Conservation (phyloP, 2,329 filamentous ascomycete species). For the Dryadomyces quercivorus region DNA sequence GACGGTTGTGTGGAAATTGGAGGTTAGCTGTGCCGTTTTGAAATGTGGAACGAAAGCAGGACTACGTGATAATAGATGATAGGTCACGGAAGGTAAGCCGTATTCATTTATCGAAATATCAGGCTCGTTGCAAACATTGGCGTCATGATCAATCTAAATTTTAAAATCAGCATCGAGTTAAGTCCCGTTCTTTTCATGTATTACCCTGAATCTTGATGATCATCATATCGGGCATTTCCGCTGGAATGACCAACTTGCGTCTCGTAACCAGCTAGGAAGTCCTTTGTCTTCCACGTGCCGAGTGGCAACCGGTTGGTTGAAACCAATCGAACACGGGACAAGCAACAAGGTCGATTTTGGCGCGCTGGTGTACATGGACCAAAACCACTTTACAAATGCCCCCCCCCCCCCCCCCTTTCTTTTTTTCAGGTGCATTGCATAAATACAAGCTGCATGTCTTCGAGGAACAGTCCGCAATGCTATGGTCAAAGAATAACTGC, state of each 20-base stretch:
- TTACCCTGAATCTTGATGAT: conserved; percentile 10
- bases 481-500: conserved; percentile 22
- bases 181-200: too few species aligned
- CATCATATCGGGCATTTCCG: conserved; percentile 14
- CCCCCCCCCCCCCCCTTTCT: conserved; percentile 21
- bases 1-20: conserved; percentile 9
- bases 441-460: conserved; percentile 24
- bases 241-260: conserved; percentile 6
- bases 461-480: conserved; percentile 23
- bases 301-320: conserved; percentile 13
- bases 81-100: too few species aligned
- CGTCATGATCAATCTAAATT: too few species aligned
- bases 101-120: too few species aligned
- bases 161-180: too few species aligned
- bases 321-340: conserved; percentile 15
- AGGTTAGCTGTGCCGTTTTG: not conserved
- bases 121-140: too few species aligned
- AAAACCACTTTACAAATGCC: conserved; percentile 21
- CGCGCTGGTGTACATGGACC: conserved; percentile 22
- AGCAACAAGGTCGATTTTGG: conserved; percentile 23
- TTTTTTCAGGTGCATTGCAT: conserved; percentile 21
- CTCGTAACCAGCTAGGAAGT: too few species aligned
- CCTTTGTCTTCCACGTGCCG: conserved; percentile 15
- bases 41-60: not conserved
- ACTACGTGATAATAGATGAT: too few species aligned